phyloP scores from a whole-genome alignment of 306 rosid species.

The Acacia confusa region DNA sequence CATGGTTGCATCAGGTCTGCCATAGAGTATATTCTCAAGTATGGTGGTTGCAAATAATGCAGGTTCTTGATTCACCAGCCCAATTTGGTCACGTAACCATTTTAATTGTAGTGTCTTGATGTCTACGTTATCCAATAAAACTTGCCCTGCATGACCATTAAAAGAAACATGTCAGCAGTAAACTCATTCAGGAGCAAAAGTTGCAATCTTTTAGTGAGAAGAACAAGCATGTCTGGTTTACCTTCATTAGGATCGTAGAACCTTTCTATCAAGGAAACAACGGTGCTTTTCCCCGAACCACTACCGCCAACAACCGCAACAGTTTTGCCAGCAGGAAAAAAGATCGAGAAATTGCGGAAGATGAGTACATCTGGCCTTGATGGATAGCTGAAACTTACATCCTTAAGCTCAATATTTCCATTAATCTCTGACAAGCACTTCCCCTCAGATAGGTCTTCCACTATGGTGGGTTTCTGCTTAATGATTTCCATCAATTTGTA shows the following conservation, averaged over 20 bases:
- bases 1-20: constrained; percentile 82
- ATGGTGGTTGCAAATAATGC: constrained; percentile 97
- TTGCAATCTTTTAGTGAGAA: background rate
- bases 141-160: constrained; percentile 65
- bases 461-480: constrained; percentile 79
- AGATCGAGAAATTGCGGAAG: constrained; percentile 82
- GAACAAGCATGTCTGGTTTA: constrained; percentile 25
- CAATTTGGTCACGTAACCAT: constrained; percentile 96
- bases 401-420: constrained; percentile 89
- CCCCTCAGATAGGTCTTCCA: constrained; percentile 73
- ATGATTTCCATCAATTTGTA: constrained; percentile 96
- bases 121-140: constrained; percentile 80
- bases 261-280: constrained; percentile 67
- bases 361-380: constrained; percentile 90
- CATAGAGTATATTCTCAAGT: constrained; percentile 89
- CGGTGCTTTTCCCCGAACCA: constrained; percentile 61
- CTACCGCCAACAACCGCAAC: constrained; percentile 98
- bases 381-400: constrained; percentile 90
- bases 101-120: constrained; percentile 75
- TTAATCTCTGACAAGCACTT: constrained; percentile 70
- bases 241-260: constrained; percentile 84
- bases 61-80: constrained; percentile 97
- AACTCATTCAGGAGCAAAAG: background rate
- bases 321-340: constrained; percentile 93
- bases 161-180: background rate